Base-by-base conservation (phyloP, 1,284 basidiomycete species). In the Irpex lacteus region DNA sequence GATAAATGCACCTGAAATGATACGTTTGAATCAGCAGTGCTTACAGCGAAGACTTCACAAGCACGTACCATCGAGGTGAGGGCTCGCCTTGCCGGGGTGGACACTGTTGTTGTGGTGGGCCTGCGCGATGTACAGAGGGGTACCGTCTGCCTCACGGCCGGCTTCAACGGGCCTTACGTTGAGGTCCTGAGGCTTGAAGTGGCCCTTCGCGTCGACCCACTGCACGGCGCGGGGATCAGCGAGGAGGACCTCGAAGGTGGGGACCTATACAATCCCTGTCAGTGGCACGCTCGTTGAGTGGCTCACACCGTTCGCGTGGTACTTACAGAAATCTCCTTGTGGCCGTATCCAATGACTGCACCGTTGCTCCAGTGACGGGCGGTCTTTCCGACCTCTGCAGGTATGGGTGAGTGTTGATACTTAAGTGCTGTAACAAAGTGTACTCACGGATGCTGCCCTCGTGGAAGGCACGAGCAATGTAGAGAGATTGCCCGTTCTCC, bases 341-440 rank as follows among this genome's bases (percentile, higher is more conserved):
- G 76, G 50, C 75, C 79, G 70, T 81, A 90, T 8, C 89, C 88
- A 64, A 91, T 81, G 49, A 85, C 81, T 37, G 79, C 85, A 9
- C 90, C 89, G 67, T 85, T 81, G 71, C 83, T 72, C 75, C 87
- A 85, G 19, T 76, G 77, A 5, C 74, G 68, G 44, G 82, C 84
- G 2, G 87, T 87, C 70, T 89, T 90, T n/a, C 89, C 90, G 62
- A 90, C 71, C 69, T 87, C 89, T 90, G 68, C 19, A 62, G 52
- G 37, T 50, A 56, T 60, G 56, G 61, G 63, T 61, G 54, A 61
- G 49, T 19, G 6, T 58, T 60, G 18, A 62, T 9, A 13, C 37
- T 6, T 6, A n/a, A n/a, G 55, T 18, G 55, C 34, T 7, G 0
- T 6, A 34, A 47, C 37, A 19, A 32, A 34, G 40, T 40, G 36